Evolutionary conservation across 345 rosid species (phyloP).

Genomic region (Lepidium africanum): DNA sequence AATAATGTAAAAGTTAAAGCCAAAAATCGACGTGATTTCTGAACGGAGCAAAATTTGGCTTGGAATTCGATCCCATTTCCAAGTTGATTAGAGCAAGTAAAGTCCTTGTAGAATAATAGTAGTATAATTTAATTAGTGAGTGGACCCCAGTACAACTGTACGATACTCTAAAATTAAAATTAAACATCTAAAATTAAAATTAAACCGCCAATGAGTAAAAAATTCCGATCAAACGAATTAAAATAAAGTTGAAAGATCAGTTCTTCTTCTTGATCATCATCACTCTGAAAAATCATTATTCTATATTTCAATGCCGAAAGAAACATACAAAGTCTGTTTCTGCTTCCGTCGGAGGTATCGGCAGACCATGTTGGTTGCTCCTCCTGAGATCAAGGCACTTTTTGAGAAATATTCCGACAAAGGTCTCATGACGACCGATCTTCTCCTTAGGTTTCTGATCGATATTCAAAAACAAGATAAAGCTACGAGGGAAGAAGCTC

Average conservation of each 20-base stretch:
- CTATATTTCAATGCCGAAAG: slow-evolving; percentile 48
- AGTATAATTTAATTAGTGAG: no score
- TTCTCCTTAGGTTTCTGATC: slow-evolving; percentile 46
- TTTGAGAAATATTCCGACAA: slow-evolving; percentile 52
- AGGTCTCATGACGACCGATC: slow-evolving; percentile 48
- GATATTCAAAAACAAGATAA: slow-evolving; percentile 53
- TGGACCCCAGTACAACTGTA: no score
- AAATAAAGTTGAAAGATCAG: background rate
- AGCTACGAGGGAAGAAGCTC: slow-evolving; percentile 54
- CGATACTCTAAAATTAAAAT: background rate
- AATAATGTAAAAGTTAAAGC: background rate
- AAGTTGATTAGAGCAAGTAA: background rate
- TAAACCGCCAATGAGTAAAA: slow-evolving; percentile 4
- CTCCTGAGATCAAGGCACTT: slow-evolving; percentile 44
- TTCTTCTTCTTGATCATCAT: slow-evolving; percentile 6
- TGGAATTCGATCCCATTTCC: background rate
- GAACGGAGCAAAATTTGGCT: background rate
- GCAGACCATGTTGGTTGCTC: slow-evolving; percentile 49
- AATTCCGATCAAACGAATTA: background rate
- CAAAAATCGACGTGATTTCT: background rate
- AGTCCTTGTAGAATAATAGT: background rate
- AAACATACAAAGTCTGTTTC: slow-evolving; percentile 57
- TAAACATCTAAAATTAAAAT: background rate
- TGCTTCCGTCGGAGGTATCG: slow-evolving; percentile 52
- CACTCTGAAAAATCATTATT: background rate